Conservation (phyloP, 2,329 filamentous ascomycete species). For the Pyrenophora graminea region DNA sequence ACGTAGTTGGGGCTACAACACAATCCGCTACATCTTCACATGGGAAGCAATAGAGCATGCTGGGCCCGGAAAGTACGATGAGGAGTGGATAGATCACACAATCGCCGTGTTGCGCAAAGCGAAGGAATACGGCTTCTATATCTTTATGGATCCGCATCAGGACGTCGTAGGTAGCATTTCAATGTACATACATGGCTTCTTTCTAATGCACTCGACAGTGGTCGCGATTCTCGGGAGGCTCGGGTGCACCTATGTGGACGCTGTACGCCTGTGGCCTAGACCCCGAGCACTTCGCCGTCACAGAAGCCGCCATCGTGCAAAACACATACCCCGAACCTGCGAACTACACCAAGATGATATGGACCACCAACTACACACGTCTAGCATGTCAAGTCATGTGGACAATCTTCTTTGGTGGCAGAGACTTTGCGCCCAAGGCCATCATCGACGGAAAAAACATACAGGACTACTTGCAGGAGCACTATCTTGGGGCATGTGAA, state of each 20-base stretch:
- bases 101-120: slow-evolving; percentile 81
- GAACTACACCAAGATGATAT: slow-evolving; percentile 97
- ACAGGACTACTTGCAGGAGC: slow-evolving; percentile 88
- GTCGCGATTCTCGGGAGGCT: slow-evolving; percentile 92
- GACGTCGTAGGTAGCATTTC: slow-evolving; percentile 71
- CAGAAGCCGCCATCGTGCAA: slow-evolving; percentile 90
- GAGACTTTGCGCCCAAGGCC: slow-evolving; percentile 92
- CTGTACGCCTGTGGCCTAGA: slow-evolving; percentile 92
- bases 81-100: slow-evolving; percentile 90
- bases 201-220: slow-evolving; percentile 60
- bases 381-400: slow-evolving; percentile 89
- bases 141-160: slow-evolving; percentile 99
- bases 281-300: slow-evolving; percentile 80
- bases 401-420: slow-evolving; percentile 89
- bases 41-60: slow-evolving; percentile 98
- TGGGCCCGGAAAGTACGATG: slow-evolving; percentile 89
- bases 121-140: slow-evolving; percentile 88
- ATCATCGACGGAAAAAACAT: slow-evolving; percentile 95
- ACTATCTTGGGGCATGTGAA: slow-evolving; percentile 78
- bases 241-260: slow-evolving; percentile 97
- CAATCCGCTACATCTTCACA: slow-evolving; percentile 93
- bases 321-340: slow-evolving; percentile 87
- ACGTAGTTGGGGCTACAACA: slow-evolving; percentile 91
- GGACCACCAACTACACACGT: slow-evolving; percentile 95
- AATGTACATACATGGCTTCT: not conserved